These are phyloP conservation scores for Pyrenophora tritici-repentis DNA, from an alignment of 2,329 filamentous ascomycete genomes.

Conservation along the genomic window DNA sequence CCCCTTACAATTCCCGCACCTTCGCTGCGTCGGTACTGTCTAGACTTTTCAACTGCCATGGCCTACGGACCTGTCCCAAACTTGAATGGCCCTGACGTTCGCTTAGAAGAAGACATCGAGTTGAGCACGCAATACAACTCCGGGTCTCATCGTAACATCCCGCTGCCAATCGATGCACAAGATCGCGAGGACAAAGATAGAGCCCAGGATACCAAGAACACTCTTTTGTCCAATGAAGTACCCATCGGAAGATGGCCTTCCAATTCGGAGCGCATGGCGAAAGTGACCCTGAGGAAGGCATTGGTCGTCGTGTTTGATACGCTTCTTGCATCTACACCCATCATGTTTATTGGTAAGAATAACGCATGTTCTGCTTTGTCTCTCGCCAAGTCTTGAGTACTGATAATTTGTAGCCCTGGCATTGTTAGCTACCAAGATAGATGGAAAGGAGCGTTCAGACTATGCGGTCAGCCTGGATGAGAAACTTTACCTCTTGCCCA, in stretches of 20 bases:
- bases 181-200: not conserved
- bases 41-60: not conserved
- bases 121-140: conserved; percentile 14
- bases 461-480: conserved; percentile 17
- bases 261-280: conserved; percentile 23
- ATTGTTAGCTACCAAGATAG: conserved; percentile 25
- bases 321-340: conserved; percentile 30
- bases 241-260: conserved; percentile 19
- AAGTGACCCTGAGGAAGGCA: conserved; percentile 25
- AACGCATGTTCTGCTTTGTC: not conserved
- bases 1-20: not conserved
- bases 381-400: not conserved
- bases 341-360: conserved; percentile 34
- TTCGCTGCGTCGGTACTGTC: not conserved
- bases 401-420: conserved; percentile 30
- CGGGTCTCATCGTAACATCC: conserved; percentile 6
- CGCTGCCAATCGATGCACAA: not conserved
- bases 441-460: conserved; percentile 21
- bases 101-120: conserved; percentile 8
- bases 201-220: not conserved
- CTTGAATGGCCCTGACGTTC: not conserved
- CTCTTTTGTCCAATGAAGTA: not conserved
- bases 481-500: conserved; percentile 28
- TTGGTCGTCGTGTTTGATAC: conserved; percentile 30
- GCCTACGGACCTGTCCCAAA: conserved; percentile 4